Evolutionary conservation across 495 filamentous ascomycete genomes (phyloP), one percentile per base, ranked within the genome.

Genomic region (Physcia stellaris): DNA sequence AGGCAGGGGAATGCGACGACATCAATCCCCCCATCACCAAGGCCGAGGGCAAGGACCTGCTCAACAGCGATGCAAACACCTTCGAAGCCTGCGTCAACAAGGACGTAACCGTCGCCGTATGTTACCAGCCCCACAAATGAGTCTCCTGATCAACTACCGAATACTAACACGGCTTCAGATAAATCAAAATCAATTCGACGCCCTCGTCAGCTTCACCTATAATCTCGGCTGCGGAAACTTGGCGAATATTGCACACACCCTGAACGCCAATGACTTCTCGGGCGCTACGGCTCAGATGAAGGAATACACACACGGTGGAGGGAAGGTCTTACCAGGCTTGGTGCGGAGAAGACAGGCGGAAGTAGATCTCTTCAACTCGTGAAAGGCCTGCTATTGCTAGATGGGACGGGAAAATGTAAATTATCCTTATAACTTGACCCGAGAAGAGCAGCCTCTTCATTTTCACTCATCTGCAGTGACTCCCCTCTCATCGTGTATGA

Each of bases 151-250:
- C n/a, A n/a, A n/a, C n/a, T n/a, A n/a, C n/a, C n/a, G n/a, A n/a
- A n/a, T n/a, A n/a, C n/a, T n/a, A n/a, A n/a, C n/a, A n/a, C 13
- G 20, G 9, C 0, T 6, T 4, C 19, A 46, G 12, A 57, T 71
- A 32, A 69, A 66, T 43, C 54, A 49, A 10, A 68, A 71, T 49
- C 58, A 69, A 47, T 70, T 63, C 46, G 68, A 64, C 22, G 66
- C 66, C 0, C 52, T 70, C 6, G 58, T 66, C 23, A 59, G 53
- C 37, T 70, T 60, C 55, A 53, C 64, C 7, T 70, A 60, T 55
- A 71, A 69, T 49, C 55, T 64, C 10, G 67, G 67, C 15, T 69
- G 63, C 46, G 64, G 63, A n/a, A 58, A 55, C 13, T 20, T 50
- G 6, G 40, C 5, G 30, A 20, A 17, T 9, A 34, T 41, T 9